Conservation (phyloP, 2,329 filamentous ascomycete genomes). For the Mycosphaerella arachidis region DNA sequence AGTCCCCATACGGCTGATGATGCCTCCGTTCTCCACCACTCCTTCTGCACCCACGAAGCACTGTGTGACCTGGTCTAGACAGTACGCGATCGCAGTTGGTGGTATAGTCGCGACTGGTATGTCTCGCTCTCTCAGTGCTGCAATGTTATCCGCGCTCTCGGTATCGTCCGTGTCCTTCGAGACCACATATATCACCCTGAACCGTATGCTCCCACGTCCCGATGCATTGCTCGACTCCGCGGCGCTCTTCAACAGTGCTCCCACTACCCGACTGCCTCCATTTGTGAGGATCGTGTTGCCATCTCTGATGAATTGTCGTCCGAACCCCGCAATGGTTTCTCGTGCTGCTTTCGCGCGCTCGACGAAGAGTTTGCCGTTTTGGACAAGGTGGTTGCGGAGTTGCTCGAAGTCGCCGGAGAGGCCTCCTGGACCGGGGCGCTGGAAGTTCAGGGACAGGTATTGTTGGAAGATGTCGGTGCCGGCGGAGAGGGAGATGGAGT, state of each 20-base stretch:
- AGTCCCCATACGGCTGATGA: slow-evolving; percentile 80
- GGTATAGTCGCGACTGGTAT: slow-evolving; percentile 80
- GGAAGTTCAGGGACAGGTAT: slow-evolving; percentile 74
- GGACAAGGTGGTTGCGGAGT: slow-evolving; percentile 75
- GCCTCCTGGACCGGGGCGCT: slow-evolving; percentile 43
- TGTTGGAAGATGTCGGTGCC: slow-evolving; percentile 94
- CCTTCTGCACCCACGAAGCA: slow-evolving; percentile 69
- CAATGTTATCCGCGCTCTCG: slow-evolving; percentile 68
- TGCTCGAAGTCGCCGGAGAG: slow-evolving; percentile 70
- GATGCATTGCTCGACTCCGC: slow-evolving; percentile 54
- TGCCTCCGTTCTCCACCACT: slow-evolving; percentile 88
- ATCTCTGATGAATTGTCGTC: slow-evolving; percentile 72
- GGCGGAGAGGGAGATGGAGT: slow-evolving; percentile 86
- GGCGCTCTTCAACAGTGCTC: slow-evolving; percentile 68
- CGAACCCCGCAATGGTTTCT: slow-evolving; percentile 75
- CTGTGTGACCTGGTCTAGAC: slow-evolving; percentile 68
- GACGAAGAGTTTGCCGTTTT: slow-evolving; percentile 83
- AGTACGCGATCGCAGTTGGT: slow-evolving; percentile 71
- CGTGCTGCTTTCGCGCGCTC: slow-evolving; percentile 79
- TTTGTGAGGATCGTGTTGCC: slow-evolving; percentile 82
- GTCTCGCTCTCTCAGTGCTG: slow-evolving; percentile 64
- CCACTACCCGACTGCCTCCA: slow-evolving; percentile 80
- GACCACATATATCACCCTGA: slow-evolving; percentile 72
- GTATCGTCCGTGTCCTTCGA: slow-evolving; percentile 38
- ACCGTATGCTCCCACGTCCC: slow-evolving; percentile 58